Evolutionary conservation across 1,284 basidiomycete species (phyloP), one percentile per base, ranked within the genome.

Genomic region (Malassezia sympodialis): DNA sequence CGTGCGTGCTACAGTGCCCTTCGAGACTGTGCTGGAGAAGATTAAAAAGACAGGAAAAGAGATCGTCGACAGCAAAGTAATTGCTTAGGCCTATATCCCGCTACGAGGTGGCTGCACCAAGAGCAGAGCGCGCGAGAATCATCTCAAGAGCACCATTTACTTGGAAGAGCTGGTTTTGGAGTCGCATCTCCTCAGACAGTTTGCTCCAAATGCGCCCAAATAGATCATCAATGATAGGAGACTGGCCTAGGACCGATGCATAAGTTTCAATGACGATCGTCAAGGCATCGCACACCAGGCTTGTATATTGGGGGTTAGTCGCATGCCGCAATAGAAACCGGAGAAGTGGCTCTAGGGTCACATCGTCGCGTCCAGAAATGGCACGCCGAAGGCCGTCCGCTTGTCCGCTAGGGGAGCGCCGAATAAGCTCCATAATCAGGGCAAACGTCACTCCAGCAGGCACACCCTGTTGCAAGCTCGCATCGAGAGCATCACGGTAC

Each of bases 141-240:
- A 98, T 96, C 66, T 93, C 88, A 59, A 98, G 77, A 53, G 89
- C 88, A 49, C 90, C 93, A 69, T 83, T 84, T 41, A 88, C 80
- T 76, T 86, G 86, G 66, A 84, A 79, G 48, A 98, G 77, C 69
- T 96, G 88, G 58, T 82, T 82, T 76, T 96, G 90, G 76, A 98
- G 89, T n/a, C 82, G 81, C 46, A 96, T 77, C 75, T 99, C 94
- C 39, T 85, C 82, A 28, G 82, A 77, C 2, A 96, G 81, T 68
- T 91, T 90, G 68, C 84, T 85, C 58, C 84, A 84, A 46, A 98
- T 79, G 46, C 86, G 84, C 19, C 86, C 79, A 64, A 98, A 86
- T 30, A 96, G 79, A 41, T 69, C 66, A 76, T 98, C 94, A 52
- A 98, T 87, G 44, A 93, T 78, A 0, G 90, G 88, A 26, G 90